Evolutionary conservation across 345 rosid genomes (phyloP), one percentile per base, ranked within the genome.

Genomic region (Ceriops decandra): DNA sequence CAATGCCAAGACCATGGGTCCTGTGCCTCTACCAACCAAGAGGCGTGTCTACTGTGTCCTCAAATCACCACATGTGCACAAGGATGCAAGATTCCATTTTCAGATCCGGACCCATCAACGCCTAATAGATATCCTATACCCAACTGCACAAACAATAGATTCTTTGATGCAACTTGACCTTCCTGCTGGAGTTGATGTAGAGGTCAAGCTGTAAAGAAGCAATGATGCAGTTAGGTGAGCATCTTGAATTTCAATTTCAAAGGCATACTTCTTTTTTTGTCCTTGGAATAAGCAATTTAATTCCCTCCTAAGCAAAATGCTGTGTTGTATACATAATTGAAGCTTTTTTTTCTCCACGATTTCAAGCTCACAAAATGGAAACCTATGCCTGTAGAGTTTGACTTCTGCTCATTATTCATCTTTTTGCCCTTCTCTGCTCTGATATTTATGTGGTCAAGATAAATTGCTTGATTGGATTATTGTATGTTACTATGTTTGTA

Each of bases 81-180:
- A 95, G 83, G 99, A 95, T 68, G 99, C 99, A 32, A 83, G 99
- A 84, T 91, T 91, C 70, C 97, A 95, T 77, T 91, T 91, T 72
- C 97, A 95, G 82, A 91, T 90, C 73, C 77, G 97, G 71, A 91
- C 99, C 31, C 99, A 91, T 77, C 97, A 91, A 67, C 87, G 96
- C 16, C 86, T 95, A 52, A 90, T 91, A 3, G 99, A 95, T 72
- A 90, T 95, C 81, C 86, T 91, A 35, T 88, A 87, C 83, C 99
- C 99, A 0, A 95, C 97, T 65, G 96, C 99, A 8, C 99, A 95
- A 66, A 91, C 97, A 1, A 95, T 91, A 7, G 99, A 95, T 79
- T 88, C 97, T n/a, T 77, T 95, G 72, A 95, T 95, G 99, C 97
- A 95, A 67, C 97, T 95, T 51, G 93, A 90, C 83, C 93, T 95